Conservation (phyloP, 2,329 filamentous ascomycete species). For the Cladosporium colombiae region DNA sequence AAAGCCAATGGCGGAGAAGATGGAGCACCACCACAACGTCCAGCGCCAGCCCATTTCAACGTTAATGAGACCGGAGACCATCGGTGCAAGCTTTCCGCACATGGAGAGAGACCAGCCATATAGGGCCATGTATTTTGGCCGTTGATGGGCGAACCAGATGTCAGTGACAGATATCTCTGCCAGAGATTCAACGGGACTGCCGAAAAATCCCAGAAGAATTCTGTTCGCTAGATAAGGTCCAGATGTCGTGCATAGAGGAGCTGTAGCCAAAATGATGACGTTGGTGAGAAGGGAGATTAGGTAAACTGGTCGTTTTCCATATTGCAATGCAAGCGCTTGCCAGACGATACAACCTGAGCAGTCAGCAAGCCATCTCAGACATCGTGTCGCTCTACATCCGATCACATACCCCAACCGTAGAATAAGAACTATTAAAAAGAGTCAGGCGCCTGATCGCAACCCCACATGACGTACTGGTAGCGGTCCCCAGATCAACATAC, state of each 20-base stretch:
- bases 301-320: constrained; percentile 54
- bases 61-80: constrained; percentile 54
- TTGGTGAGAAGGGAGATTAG: constrained; percentile 45
- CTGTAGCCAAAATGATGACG: constrained; percentile 47
- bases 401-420: constrained; percentile 41
- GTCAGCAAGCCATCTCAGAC: not conserved
- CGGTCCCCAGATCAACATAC: not conserved
- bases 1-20: constrained; percentile 52
- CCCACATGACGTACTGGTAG: not conserved
- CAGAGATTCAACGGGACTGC: constrained; percentile 52
- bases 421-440: constrained; percentile 43
- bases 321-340: constrained; percentile 56
- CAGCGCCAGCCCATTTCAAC: constrained; percentile 51
- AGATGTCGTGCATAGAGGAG: constrained; percentile 45
- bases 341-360: constrained; percentile 47
- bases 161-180: constrained; percentile 39
- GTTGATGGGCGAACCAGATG: constrained; percentile 35
- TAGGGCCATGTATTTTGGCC: constrained; percentile 33
- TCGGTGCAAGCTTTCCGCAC: constrained; percentile 37
- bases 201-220: constrained; percentile 51
- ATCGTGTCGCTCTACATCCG: not conserved
- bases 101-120: constrained; percentile 32
- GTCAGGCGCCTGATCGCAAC: constrained; percentile 17
- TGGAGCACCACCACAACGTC: constrained; percentile 55
- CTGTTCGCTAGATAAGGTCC: constrained; percentile 52